Evolutionary conservation across 108 stramenopile species (phyloP), one percentile per base, ranked within the genome.

Genomic region (Discostella stelligeroides): DNA sequence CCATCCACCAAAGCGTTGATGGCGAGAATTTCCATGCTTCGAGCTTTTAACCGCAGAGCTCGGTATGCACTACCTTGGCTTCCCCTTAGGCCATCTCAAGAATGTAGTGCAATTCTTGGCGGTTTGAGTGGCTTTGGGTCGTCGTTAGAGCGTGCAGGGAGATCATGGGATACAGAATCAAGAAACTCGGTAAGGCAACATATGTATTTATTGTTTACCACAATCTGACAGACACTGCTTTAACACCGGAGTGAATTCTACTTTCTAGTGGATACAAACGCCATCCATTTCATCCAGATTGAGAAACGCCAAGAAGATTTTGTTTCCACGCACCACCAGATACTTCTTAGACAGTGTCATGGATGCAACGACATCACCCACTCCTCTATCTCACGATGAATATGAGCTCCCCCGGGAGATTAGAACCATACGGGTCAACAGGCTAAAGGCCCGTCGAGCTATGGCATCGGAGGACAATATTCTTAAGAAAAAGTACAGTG

Each of bases 351-450:
- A 88, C 45, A 75, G 77, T 28, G 70, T 97, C 15, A 87, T 95
- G 39, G 80, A 84, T 59, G 90, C 86, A 2, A 98, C 98, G 21
- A 88, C 95, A 45, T 94, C 95, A 13, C 91, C 94, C 13, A 97
- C 98, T 15, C 94, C 96, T 24, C 80, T 95, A n/a, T 92, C 90
- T 39, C 91, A 95, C 60, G 98, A 98, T 70, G 98, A 98, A 72
- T 98, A 97, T 78, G 98, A 98, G 63, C 83, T 96, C 9, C 98
- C 98, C 0, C 81, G 92, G 13, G 96, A 98, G 70, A 91, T 98
- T 47, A 79, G 91, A 14, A 94, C 91, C 15, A 87, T 98, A 13
- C 83, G 92, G 15, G 72, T 98, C 15, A 97, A 98, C 71, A 84
- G 98, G 25, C 72, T 98, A 46, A 87, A 87, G 57, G 92, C 96